Evolutionary conservation across 2,329 filamentous ascomycete species (phyloP).

Genomic region (Trichoderma polysporum): DNA sequence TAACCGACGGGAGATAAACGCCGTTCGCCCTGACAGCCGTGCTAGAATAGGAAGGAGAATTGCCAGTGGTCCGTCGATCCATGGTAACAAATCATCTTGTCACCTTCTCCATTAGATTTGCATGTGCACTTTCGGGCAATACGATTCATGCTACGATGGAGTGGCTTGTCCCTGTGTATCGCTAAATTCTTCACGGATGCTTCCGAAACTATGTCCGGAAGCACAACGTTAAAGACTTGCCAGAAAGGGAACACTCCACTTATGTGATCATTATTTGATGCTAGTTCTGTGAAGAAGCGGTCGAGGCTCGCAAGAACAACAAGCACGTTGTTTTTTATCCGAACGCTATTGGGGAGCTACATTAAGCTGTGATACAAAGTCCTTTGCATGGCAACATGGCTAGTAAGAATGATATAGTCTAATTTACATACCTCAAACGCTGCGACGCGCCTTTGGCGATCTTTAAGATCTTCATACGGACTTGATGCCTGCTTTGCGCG

Average conservation of each 20-base stretch:
- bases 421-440: neutral
- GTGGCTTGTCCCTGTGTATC: neutral
- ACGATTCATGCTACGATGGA: neutral
- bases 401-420: neutral
- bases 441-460: neutral
- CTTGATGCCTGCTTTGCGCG: neutral
- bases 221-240: neutral
- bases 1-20: neutral
- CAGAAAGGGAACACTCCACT: neutral
- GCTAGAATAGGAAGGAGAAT: slow-evolving; percentile 4
- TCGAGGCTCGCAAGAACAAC: neutral
- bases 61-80: neutral
- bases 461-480: neutral
- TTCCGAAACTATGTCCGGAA: neutral
- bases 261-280: neutral
- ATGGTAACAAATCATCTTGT: neutral
- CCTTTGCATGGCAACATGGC: neutral
- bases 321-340: neutral
- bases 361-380: neutral
- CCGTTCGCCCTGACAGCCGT: neutral
- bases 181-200: neutral
- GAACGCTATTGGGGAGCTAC: neutral
- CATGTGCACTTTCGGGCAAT: neutral
- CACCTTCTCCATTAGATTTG: neutral
- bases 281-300: neutral